phyloP scores from a whole-genome alignment of 495 filamentous ascomycete genomes.

The Lindgomyces ingoldianus region DNA sequence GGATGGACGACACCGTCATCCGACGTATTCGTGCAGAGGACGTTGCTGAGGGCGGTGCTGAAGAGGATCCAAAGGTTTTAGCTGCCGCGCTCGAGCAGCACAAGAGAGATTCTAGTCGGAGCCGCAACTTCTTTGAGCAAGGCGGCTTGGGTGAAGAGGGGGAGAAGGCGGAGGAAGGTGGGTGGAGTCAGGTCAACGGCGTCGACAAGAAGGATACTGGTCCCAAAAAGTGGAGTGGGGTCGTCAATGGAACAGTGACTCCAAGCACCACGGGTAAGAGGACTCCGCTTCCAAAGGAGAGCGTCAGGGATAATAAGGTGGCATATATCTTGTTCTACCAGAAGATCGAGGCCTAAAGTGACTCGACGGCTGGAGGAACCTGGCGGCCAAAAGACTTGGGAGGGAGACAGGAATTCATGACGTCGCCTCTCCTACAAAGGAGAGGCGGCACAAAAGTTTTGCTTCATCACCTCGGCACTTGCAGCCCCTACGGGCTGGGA shows the following conservation, averaged over 20 bases:
- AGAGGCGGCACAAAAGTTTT: constrained; percentile 1
- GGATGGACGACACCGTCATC: constrained; percentile 91
- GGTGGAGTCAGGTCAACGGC: constrained; percentile 86
- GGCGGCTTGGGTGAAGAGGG: constrained; percentile 68
- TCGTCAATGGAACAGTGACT: constrained; percentile 64
- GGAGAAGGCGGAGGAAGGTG: constrained; percentile 58
- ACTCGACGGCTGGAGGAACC: neutral
- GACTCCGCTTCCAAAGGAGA: constrained; percentile 64
- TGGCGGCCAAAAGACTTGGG: too few relatives aligned
- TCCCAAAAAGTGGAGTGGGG: constrained; percentile 67
- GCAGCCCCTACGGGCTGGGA: too few relatives aligned
- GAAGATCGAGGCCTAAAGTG: constrained; percentile 53
- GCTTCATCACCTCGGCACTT: neutral
- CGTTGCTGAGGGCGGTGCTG: constrained; percentile 81
- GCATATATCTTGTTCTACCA: constrained; percentile 97
- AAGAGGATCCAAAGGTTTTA: constrained; percentile 72
- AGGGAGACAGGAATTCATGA: neutral
- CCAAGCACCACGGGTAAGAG: constrained; percentile 58
- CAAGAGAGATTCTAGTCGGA: constrained; percentile 58
- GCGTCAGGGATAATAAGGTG: constrained; percentile 88
- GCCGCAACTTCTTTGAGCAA: constrained; percentile 67
- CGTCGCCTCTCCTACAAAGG: neutral
- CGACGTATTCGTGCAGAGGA: constrained; percentile 83
- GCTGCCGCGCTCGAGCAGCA: constrained; percentile 65
- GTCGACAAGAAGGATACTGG: constrained; percentile 50